phyloP scores from a whole-genome alignment of 1,284 basidiomycete genomes.

The Ustilago cynodontis region DNA sequence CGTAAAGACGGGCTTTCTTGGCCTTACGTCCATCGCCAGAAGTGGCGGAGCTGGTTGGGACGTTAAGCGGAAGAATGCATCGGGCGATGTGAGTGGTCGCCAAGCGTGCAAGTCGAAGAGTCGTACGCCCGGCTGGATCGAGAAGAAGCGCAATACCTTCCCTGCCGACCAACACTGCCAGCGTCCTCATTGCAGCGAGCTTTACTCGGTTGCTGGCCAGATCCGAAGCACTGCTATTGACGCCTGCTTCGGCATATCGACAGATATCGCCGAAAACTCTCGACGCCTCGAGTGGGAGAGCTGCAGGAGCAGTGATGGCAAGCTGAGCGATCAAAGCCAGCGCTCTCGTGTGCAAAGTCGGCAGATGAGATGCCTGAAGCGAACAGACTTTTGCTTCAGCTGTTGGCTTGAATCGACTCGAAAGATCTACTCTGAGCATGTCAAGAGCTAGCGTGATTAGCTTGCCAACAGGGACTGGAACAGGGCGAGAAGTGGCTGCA shows the following conservation, averaged over 20 bases:
- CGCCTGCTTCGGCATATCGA: constrained; percentile 31
- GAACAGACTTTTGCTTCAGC: constrained; percentile 45
- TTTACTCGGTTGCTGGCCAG: constrained; percentile 19
- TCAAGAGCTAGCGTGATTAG: constrained; percentile 69
- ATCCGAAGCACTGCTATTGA: not conserved
- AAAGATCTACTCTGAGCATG: constrained; percentile 73
- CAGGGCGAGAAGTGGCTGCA: constrained; percentile 76
- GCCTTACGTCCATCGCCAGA: constrained; percentile 23
- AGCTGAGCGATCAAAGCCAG: constrained; percentile 43
- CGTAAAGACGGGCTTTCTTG: constrained; percentile 55
- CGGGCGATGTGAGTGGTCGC: constrained; percentile 24
- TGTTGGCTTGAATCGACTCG: constrained; percentile 36
- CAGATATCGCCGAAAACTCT: constrained; percentile 41
- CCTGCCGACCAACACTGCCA: constrained; percentile 33
- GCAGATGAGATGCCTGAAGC: constrained; percentile 28
- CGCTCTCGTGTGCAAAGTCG: constrained; percentile 36
- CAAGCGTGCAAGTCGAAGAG: constrained; percentile 51
- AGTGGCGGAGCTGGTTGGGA: not conserved
- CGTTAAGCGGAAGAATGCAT: constrained; percentile 21
- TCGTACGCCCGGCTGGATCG: constrained; percentile 46
- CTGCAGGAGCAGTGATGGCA: constrained; percentile 28
- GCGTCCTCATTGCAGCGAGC: constrained; percentile 39
- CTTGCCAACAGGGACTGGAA: constrained; percentile 79
- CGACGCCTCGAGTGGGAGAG: constrained; percentile 26
- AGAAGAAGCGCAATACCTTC: constrained; percentile 38